Evolutionary conservation across 2,329 filamentous ascomycete genomes (phyloP).

Genomic region (Dactylella cylindrospora): DNA sequence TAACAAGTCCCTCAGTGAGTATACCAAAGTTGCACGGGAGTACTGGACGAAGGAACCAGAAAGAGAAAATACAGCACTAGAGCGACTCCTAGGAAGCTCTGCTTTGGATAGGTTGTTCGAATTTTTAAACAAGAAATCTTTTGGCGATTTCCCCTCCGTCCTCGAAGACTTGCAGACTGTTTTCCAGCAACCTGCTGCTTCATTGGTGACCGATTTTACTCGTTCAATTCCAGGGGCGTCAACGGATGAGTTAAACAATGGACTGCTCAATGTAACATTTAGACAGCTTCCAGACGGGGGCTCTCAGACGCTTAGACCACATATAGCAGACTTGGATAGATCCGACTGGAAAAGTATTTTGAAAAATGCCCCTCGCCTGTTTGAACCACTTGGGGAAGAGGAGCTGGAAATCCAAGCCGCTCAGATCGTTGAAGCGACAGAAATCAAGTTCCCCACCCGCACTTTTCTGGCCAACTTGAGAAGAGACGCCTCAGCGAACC

Average conservation of each 20-base stretch:
- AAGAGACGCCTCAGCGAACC: neutral
- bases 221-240: neutral
- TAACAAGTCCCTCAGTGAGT: neutral
- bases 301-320: neutral
- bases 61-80: neutral
- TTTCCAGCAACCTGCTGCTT: neutral
- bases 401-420: neutral
- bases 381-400: neutral
- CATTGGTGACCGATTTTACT: neutral
- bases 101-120: neutral
- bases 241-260: neutral
- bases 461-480: conserved; percentile 1
- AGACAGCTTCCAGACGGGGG: neutral
- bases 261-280: neutral
- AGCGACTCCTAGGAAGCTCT: neutral
- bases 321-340: neutral
- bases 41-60: neutral
- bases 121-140: neutral
- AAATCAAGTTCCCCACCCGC: neutral
- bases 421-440: neutral
- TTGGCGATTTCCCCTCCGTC: neutral
- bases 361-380: no score
- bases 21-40: neutral
- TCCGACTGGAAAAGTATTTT: conserved; percentile 1
- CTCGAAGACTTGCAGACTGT: neutral